Evolutionary conservation across 108 stramenopile genomes (phyloP).

Genomic region (Skeletonema menzelii): DNA sequence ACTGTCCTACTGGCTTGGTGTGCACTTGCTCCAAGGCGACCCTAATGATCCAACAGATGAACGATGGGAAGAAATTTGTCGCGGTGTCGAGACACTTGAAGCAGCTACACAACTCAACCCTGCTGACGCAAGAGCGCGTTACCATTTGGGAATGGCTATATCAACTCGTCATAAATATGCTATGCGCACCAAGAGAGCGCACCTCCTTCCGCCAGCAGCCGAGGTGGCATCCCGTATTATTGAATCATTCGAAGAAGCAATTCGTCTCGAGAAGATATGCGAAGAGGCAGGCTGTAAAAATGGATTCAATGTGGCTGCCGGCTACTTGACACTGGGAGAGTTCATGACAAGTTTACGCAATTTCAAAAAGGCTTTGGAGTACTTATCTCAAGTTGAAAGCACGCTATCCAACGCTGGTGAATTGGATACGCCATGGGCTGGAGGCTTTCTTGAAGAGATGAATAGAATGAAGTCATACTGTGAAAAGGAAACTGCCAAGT

Average conservation of each 20-base stretch:
- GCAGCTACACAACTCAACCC: conserved; percentile 29
- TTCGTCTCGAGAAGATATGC: conserved; percentile 29
- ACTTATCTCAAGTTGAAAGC: conserved; percentile 25
- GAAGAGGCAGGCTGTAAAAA: conserved; percentile 34
- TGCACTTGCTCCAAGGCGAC: conserved; percentile 42
- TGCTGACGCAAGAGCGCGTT: conserved; percentile 42
- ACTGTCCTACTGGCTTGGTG: conserved; percentile 44
- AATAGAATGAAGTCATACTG: conserved; percentile 24
- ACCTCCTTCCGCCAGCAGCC: conserved; percentile 41
- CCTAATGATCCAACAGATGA: conserved; percentile 29
- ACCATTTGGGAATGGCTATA: conserved; percentile 41
- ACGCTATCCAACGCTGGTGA: conserved; percentile 15
- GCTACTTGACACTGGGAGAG: conserved; percentile 34
- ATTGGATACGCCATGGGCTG: conserved; percentile 31
- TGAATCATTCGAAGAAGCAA: conserved; percentile 31
- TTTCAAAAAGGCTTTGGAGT: conserved; percentile 27
- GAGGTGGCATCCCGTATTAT: conserved; percentile 30
- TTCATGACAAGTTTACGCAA: conserved; percentile 43
- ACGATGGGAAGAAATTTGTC: conserved; percentile 39
- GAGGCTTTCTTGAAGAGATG: conserved; percentile 31
- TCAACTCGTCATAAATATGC: conserved; percentile 46
- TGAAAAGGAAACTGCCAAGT: conserved; percentile 17
- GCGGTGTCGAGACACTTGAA: conserved; percentile 31
- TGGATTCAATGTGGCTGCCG: conserved; percentile 37
- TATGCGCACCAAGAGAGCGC: conserved; percentile 36